Evolutionary conservation across 1,284 basidiomycete species (phyloP), one percentile per base, ranked within the genome.

Genomic region (Pisolithus thermaeus): DNA sequence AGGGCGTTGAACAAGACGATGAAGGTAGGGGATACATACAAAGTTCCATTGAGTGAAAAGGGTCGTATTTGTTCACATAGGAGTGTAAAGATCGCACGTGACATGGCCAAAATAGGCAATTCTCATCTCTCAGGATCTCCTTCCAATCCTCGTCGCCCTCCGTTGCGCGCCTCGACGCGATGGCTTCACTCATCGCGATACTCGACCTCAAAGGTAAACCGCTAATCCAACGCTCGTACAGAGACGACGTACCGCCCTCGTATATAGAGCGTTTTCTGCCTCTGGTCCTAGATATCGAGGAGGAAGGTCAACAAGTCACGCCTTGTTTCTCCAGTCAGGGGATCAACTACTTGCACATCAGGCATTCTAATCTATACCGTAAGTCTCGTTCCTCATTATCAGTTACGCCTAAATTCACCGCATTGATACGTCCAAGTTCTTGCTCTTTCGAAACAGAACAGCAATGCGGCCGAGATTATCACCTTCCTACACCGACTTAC

Each of bases 161-260:
- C 25, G 14, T 43, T 42, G 22, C 8, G 16, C 41, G 27, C 23
- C 22, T 22, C 23, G 22, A 43, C 22, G 54, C 46, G 30, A 81
- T 81, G 79, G 77, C 80, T 43, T 78, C 76, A 56, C 75, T 91
- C 52, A 86, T 98, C 59, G 93, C 96, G 44, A 97, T 99, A 62
- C 87, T 97, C 64, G 96, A 99, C 71, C 83, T 99, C 70, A 98
- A 98, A 77, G 96, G 96, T 64, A 99, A 99, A 72, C 92, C 95
- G 28, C 81, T 99, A 52, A 99, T 99, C 60, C 96, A 98, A 69
- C 80, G 96, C n/a, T 90, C 92, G 0, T 99, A 99, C 73, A 82
- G 95, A 49, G 97, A 99, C 70, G 97, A 99, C 73, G 91, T 99
- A 0, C 83, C 92, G 0, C 63, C 91, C 0, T 83, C 92, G 0